Base-by-base conservation (phyloP, 257 asterid genomes). In the Thymus quinquecostatus region DNA sequence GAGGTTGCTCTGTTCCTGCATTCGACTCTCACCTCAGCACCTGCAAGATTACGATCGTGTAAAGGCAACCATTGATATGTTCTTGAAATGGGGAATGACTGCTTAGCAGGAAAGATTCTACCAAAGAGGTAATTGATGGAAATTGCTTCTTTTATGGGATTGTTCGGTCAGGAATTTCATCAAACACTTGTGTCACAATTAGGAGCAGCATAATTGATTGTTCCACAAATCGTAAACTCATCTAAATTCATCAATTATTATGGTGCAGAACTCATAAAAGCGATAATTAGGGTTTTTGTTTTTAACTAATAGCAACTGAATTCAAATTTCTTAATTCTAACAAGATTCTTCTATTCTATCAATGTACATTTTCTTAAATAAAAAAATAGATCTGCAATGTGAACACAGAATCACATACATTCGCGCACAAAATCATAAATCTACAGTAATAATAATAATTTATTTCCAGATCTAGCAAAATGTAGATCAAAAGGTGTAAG, bases 1-100 rank as follows among this genome's bases (percentile, higher is more conserved):
- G 62, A 14, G 14, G 60, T 58, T n/a, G 27, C 47, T 57, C 88
- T 77, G 56, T 28, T n/a, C 13, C 75, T 85, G 92, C 98, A 93
- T 71, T 75, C 87, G 10, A 93, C 66, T 40, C 76, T 71, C 47
- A 91, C 91, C 3, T 58, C 70, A 45, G 84, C 82, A 41, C 85
- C 98, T 93, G 87, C 47, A 30, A 11, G 41, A 38, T 28, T 5
- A 10, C 21, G 5, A 61, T 53, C 2, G 58, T 29, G 27, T 29
- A 5, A 14, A 21, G 10, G 11, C 58, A 50, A n/a, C 14, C 6
- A 28, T 28, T n/a, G 13, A 2, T 58, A 45, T 45, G 13, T 14
- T 21, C 6, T 38, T 38, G 6, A 54, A 56, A 10, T 0, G 14
- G 2, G 14, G 6, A 43, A 43, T 27, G n/a, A 21, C 8, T 14